Percentiles rank a stretch among this genome's conserved stretches.
phyloP scores from a whole-genome alignment of 331 rosid genomes.

The Quercus phellos region DNA sequence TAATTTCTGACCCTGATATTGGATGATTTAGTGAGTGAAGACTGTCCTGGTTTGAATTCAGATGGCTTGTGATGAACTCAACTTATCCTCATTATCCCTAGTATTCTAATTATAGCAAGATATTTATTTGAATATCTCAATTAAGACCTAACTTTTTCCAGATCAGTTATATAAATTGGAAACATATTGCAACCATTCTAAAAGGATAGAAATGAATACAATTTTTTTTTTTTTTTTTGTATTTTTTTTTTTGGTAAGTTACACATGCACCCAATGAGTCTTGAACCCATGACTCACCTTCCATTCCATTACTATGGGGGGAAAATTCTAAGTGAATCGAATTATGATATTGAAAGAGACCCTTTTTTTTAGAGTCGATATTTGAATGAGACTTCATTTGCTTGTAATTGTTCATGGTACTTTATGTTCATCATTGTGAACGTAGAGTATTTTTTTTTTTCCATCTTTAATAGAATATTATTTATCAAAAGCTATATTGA shows the following conservation, averaged over 20 bases:
- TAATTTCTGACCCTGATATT: neutral
- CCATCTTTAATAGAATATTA: too few species aligned
- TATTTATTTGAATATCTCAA: neutral
- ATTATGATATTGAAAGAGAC: neutral
- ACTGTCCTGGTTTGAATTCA: neutral
- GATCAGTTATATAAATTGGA: neutral
- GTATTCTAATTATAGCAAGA: neutral
- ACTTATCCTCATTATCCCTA: neutral
- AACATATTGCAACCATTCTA: neutral
- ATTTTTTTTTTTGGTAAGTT: too few species aligned
- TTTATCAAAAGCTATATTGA: too few species aligned
- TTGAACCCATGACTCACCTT: too few species aligned
- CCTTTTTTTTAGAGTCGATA: too few species aligned
- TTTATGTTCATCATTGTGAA: too few species aligned
- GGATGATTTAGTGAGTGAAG: neutral
- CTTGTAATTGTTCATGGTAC: too few species aligned
- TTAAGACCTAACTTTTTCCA: neutral
- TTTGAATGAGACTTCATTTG: too few species aligned
- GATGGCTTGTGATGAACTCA: neutral
- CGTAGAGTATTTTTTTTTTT: too few species aligned
- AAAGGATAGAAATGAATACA: neutral
- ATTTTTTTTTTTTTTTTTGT: too few species aligned
- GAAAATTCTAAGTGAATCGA: neutral
- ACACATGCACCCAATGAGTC: too few species aligned
- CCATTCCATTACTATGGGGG: too few species aligned